Evolutionary conservation across 805 yeast genomes (phyloP), one percentile per base, ranked within the genome.

Genomic region (Pichia deserticola): DNA sequence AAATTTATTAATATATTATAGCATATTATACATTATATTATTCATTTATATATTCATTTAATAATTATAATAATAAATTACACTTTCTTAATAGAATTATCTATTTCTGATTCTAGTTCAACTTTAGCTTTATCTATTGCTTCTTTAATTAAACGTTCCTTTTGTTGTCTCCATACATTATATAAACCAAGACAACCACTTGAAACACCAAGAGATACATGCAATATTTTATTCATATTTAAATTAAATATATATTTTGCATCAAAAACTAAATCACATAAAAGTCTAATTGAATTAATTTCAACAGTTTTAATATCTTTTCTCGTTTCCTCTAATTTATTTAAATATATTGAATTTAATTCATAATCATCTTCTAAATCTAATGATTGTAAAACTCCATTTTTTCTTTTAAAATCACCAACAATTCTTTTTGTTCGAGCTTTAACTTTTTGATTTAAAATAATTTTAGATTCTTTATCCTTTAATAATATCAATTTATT

Each of bases 391-490:
- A 15, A 29, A 29, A 30, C 25, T 20, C 28, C 7, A 32, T 36
- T 36, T 12, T 51, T 47, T 30, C 49, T 15, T 37, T 47, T 47
- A 39, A 54, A 42, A 34, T 43, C 45, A 10, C 48, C 44, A 20
- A 63, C 57, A 10, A 64, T 54, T 50, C 57, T 49, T 39, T 55
- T 72, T 0, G 85, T 83, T 49, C 75, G 72, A 54, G 71, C 72
- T 59, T 77, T 82, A 7, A 85, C 87, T 60, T 81, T 81, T 42
- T 77, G 74, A 60, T 77, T 84, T 42, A 84, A 76, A 53, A 70
- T 73, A 34, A 81, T 54, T 47, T 78, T 81, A 55, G 74, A 65
- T 57, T 81, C 84, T 54, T 72, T 72, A 40, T 70, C 75, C 12
- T 66, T 63, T 28, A 78, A 65, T n/a, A 59, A 59, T 40, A 67